Conservation (phyloP, 257 asterid genomes). For the Nicotiana undulata region DNA sequence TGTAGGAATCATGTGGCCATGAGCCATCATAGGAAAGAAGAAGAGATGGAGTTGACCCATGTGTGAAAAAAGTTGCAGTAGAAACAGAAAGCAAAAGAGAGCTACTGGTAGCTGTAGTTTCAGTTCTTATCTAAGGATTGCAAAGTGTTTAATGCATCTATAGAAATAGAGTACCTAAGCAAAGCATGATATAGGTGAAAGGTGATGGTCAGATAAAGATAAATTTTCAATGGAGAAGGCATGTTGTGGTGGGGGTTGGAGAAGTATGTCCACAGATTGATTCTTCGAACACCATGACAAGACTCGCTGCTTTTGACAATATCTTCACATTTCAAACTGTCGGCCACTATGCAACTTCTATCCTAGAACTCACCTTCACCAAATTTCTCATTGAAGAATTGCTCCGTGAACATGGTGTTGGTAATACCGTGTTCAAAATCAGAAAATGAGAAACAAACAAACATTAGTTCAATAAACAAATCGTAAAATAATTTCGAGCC, state of each 20-base stretch:
- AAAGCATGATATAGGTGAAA: too few relatives aligned
- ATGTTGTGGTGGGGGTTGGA: neutral
- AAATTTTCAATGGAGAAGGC: too few relatives aligned
- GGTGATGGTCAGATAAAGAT: too few relatives aligned
- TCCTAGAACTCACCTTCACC: neutral
- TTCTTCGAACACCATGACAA: neutral
- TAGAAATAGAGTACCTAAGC: too few relatives aligned
- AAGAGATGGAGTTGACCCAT: slow-evolving; percentile 27
- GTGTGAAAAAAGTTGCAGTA: too few relatives aligned
- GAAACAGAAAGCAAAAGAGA: too few relatives aligned
- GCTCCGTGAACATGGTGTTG: neutral
- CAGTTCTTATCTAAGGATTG: neutral
- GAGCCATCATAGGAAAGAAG: slow-evolving; percentile 42
- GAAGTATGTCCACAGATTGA: too few relatives aligned
- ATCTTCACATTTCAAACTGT: neutral
- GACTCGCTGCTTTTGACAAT: neutral
- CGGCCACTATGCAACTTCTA: neutral
- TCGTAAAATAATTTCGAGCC: too few relatives aligned
- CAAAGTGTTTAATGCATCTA: neutral
- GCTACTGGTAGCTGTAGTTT: neutral
- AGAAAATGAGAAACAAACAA: too few relatives aligned
- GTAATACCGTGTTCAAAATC: too few relatives aligned
- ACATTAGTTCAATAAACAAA: too few relatives aligned
- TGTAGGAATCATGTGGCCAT: slow-evolving; percentile 55
- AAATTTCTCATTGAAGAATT: neutral